phyloP scores from a whole-genome alignment of 345 rosid species.

The Microcos paniculata region DNA sequence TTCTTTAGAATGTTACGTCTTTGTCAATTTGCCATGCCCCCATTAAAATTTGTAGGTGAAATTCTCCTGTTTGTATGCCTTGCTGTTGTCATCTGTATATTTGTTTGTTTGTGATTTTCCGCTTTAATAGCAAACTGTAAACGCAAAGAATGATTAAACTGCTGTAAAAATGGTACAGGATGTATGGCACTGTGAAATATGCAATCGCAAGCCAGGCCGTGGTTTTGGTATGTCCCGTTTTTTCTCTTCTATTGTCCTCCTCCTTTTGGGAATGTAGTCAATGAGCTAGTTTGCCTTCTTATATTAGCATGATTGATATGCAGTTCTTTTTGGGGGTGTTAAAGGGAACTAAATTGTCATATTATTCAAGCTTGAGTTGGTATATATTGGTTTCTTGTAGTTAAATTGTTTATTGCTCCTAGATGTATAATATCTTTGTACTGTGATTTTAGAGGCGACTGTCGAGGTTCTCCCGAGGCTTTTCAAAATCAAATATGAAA shows the following conservation, averaged over 20 bases:
- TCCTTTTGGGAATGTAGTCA: not conserved
- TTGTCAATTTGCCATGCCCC: not conserved
- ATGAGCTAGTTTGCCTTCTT: not conserved
- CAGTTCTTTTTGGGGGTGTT: not conserved
- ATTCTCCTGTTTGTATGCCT: not conserved
- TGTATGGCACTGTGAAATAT: slow-evolving; percentile 98
- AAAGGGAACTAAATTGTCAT: not conserved
- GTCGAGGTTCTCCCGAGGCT: slow-evolving; percentile 98
- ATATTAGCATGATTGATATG: not conserved
- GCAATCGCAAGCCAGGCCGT: slow-evolving; percentile 96
- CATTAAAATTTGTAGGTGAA: not conserved
- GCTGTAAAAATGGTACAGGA: slow-evolving; percentile 53
- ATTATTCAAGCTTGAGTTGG: not conserved
- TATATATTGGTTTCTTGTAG: not conserved
- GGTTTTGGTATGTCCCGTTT: slow-evolving; percentile 76
- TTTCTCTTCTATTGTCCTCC: not conserved
- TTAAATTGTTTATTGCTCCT: not conserved
- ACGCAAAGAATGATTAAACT: not conserved
- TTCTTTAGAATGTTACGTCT: not conserved
- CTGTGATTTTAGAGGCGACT: slow-evolving; percentile 71
- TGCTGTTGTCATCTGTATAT: not conserved
- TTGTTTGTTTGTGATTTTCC: not conserved
- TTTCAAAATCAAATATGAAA: slow-evolving; percentile 95
- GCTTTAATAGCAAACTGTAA: slow-evolving; percentile 2
- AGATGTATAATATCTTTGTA: slow-evolving; percentile 21